Base-by-base conservation (phyloP, 148 eudicot genomes). In the Rheum nobile region DNA sequence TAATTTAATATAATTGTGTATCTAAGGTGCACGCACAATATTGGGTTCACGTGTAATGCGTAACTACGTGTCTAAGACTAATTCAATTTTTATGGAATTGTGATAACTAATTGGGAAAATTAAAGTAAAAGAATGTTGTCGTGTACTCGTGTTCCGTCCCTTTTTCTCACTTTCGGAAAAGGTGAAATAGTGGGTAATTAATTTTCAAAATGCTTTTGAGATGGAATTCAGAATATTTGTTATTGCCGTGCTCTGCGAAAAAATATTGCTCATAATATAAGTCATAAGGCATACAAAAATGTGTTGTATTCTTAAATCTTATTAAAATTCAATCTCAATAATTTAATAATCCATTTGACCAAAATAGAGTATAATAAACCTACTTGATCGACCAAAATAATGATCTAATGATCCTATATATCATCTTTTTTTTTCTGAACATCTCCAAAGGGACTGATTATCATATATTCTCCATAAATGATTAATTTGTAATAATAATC, bases 141-240 rank as follows among this genome's bases (percentile, higher is more conserved):
- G 37, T 63, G 37, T 63, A 2, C 21, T 63, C 14, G 37, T 63
- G 37, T 63, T 4, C 21, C 31, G 4, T 34, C 17, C 39, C 39
- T 65, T 31, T 65, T 65, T 65, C 70, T 65, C 8, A 65, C 70
- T 65, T 65, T 65, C 14, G 39, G 70, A 65, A 65, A 61, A 65
- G 70, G 70, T 3, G 11, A 32, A 6, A 9, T 32, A 13, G 32
- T 65, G 38, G 38, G n/a, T 16, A 34, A 17, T 6, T 34, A 34
- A 28, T 34, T 24, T 57, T 57, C 12, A 4, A 8, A 28, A 26
- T 26, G 65, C 70, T 65, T 65, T 28, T 59, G 28, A 10, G 19
- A n/a, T n/a, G n/a, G n/a, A n/a, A n/a, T n/a, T n/a, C n/a, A n/a
- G n/a, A n/a, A n/a, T 50, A 1, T 50, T 50, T 6, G 5, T 7